A percentile compares a stretch with the other conserved stretches of the same genome.
These are phyloP conservation scores for Penicillium sp. DNA, from an alignment of 2,329 filamentous ascomycete species.

Conservation along the genomic window DNA sequence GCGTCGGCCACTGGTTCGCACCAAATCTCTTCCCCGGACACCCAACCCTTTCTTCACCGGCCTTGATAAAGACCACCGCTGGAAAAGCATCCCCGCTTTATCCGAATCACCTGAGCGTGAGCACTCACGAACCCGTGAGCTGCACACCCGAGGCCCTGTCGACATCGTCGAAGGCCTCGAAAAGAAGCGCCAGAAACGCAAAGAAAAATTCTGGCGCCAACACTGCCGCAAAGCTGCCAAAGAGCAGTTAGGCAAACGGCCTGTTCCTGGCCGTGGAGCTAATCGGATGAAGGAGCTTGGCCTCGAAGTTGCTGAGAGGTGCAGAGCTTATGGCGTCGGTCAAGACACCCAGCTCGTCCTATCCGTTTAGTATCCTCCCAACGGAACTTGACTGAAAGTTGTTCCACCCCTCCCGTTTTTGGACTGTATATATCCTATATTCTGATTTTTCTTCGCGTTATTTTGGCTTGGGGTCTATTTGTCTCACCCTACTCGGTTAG, in stretches of 20 bases:
- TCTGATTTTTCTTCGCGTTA: background rate
- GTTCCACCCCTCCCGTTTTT: constrained; percentile 23
- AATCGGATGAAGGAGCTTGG: constrained; percentile 93
- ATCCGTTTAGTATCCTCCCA: constrained; percentile 57
- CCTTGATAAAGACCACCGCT: constrained; percentile 33
- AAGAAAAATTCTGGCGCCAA: constrained; percentile 89
- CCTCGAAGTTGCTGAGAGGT: constrained; percentile 82
- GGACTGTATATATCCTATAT: constrained; percentile 25
- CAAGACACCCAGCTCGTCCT: constrained; percentile 66
- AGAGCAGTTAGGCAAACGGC: constrained; percentile 62
- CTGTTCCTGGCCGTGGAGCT: constrained; percentile 81
- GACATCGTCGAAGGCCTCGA: constrained; percentile 97
- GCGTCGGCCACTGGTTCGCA: constrained; percentile 70
- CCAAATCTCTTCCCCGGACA: constrained; percentile 83
- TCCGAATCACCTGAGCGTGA: constrained; percentile 39
- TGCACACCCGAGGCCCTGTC: constrained; percentile 86
- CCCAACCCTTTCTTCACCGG: constrained; percentile 67
- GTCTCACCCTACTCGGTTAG: constrained; percentile 14
- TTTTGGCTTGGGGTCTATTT: constrained; percentile 6
- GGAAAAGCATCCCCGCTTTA: constrained; percentile 36
- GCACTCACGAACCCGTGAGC: constrained; percentile 47
- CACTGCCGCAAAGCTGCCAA: constrained; percentile 81
- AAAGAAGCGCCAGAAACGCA: constrained; percentile 87
- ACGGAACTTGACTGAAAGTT: constrained; percentile 15
- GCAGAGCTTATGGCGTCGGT: constrained; percentile 62